Conservation (phyloP, 345 rosid genomes). For the Xanthoceras sorbifolium region DNA sequence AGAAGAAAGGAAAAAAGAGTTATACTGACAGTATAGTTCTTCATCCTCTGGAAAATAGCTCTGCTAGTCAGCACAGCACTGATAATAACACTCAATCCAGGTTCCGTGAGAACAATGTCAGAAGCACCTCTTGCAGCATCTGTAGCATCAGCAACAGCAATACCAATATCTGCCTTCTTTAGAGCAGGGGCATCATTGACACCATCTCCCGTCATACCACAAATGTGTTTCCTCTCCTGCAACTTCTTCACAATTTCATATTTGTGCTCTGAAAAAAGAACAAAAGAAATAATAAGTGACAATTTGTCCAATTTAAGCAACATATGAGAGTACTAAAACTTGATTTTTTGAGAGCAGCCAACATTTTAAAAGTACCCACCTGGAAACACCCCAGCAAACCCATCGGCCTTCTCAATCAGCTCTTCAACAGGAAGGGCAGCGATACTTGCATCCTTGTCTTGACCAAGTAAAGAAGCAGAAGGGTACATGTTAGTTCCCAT, state of each 20-base stretch:
- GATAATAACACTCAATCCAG: constrained; percentile 90
- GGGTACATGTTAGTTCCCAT: constrained; percentile 99
- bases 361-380: constrained; percentile 38
- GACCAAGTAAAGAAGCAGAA: constrained; percentile 79
- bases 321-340: not conserved
- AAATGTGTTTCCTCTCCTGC: constrained; percentile 80
- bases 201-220: constrained; percentile 98
- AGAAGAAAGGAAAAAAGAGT: not conserved
- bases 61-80: constrained; percentile 88
- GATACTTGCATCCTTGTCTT: constrained; percentile 57
- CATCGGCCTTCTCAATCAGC: constrained; percentile 90
- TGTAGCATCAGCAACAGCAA: constrained; percentile 91
- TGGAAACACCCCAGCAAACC: constrained; percentile 95
- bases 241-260: constrained; percentile 93
- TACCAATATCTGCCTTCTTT: constrained; percentile 94
- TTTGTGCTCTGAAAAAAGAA: constrained; percentile 70
- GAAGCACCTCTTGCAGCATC: constrained; percentile 91
- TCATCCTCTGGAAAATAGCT: constrained; percentile 94
- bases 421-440: constrained; percentile 81
- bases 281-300: not conserved
- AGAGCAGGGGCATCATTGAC: constrained; percentile 96
- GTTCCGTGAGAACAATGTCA: constrained; percentile 76
- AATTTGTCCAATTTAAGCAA: not conserved
- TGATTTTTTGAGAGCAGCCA: not conserved
- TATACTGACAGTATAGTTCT: constrained; percentile 75